Base-by-base conservation (phyloP, 148 eudicot genomes). In the Diospyros kaki region DNA sequence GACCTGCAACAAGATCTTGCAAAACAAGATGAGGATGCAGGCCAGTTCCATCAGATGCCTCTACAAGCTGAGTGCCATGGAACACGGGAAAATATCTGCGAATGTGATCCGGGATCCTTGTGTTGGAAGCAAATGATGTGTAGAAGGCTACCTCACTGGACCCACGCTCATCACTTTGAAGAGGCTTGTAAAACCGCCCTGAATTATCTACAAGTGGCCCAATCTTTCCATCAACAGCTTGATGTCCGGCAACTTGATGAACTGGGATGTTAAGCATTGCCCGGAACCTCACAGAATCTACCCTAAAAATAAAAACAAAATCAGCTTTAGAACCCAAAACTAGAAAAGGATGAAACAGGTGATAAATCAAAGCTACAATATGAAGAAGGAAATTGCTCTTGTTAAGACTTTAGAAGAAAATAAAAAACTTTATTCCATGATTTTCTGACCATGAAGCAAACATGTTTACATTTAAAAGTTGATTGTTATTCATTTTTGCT, bases 231-330 rank as follows among this genome's bases (percentile, higher is more conserved):
- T 78, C 54, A 46, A 55, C 65, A 50, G 96, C 97, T 68, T 71
- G 84, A 86, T 95, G 99, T 6, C 99, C 99, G 41, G 96, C 97
- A 77, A 93, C 99, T 76, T 95, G 99, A 84, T 95, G 96, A 73
- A 66, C 78, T 45, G 97, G 94, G 75, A 78, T 79, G 81, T 86
- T 92, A 45, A 95, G 73, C 87, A 84, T 84, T 66, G 45, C 58
- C 43, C 13, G 51, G 42, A 67, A 62, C 54, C 44, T 2, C 6
- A 18, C 48, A 4, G 59, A 56, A 68, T 28, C 28, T 28, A 28
- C 28, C 48, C 65, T 44, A 14, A 43, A 18, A 5, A 52, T 12
- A 75, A 74, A 62, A 50, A 68, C 41, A 45, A 69, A 45, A 65
- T 28, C 28, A 28, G 28, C 28, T 28, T 28, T 28, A 28, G 28